These are phyloP conservation scores for Elsinoe australis DNA, from an alignment of 2,329 filamentous ascomycete species.

Conservation along the genomic window DNA sequence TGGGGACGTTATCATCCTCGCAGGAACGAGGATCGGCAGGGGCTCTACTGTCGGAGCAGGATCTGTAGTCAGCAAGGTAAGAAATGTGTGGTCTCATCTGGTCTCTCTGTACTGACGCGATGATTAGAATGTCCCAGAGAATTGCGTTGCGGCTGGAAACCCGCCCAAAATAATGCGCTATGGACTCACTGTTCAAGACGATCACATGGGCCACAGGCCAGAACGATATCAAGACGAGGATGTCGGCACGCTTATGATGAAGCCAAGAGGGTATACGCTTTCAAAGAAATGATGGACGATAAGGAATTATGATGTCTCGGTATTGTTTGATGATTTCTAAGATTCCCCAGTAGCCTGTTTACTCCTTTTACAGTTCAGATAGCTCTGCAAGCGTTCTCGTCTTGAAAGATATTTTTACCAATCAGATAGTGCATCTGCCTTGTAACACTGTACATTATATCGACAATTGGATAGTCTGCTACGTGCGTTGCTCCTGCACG, in stretches of 20 bases:
- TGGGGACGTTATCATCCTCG: conserved; percentile 52
- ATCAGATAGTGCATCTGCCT: no score
- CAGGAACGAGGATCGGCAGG: conserved; percentile 48
- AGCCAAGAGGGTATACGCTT: conserved; percentile 3
- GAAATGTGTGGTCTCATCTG: conserved; percentile 31
- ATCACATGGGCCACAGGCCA: conserved; percentile 7
- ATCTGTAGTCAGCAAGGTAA: conserved; percentile 48
- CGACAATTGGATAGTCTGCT: no score
- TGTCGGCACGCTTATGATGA: conserved; percentile 4
- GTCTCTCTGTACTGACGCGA: conserved; percentile 1
- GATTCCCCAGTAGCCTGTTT: no score
- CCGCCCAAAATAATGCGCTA: conserved; percentile 33
- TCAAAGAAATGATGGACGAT: neutral
- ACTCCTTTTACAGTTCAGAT: no score
- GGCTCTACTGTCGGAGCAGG: conserved; percentile 48
- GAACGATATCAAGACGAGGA: conserved; percentile 8
- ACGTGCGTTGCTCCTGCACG: no score
- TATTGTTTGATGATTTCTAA: no score
- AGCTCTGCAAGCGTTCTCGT: no score
- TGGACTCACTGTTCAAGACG: conserved; percentile 4
- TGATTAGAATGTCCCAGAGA: conserved; percentile 39
- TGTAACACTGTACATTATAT: no score
- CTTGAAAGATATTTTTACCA: no score
- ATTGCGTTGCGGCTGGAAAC: conserved; percentile 42
- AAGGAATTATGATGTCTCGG: no score